Evolutionary conservation across 2,329 filamentous ascomycete species (phyloP).

Genomic region (Colletotrichum destructivum): DNA sequence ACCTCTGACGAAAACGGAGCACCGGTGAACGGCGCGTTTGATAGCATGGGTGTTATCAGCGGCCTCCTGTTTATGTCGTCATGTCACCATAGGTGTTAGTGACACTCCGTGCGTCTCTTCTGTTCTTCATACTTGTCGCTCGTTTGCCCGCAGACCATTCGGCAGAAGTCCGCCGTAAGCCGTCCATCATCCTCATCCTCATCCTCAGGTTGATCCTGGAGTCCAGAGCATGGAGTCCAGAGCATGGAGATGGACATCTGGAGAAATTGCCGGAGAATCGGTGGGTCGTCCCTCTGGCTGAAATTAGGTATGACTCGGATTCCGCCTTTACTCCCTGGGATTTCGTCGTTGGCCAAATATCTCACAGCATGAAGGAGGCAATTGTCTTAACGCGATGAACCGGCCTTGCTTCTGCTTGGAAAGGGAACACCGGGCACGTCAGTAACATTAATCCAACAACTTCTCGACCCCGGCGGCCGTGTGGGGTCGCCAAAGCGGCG

Average conservation of each 20-base stretch:
- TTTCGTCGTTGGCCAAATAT: neutral
- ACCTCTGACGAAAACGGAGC: slow-evolving; percentile 14
- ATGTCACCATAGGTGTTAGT: neutral
- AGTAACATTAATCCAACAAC: neutral
- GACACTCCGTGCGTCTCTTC: slow-evolving; percentile 9
- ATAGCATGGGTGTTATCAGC: slow-evolving; percentile 6
- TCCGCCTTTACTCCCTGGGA: neutral
- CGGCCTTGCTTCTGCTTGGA: neutral
- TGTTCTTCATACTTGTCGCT: neutral
- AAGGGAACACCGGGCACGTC: no score
- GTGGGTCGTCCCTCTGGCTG: neutral
- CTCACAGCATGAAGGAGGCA: neutral
- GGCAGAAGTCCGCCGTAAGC: neutral
- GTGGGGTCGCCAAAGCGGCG: neutral
- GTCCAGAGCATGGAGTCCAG: neutral
- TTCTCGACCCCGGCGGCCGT: neutral
- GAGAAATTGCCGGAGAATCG: neutral
- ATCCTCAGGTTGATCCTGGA: neutral
- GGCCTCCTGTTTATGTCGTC: neutral
- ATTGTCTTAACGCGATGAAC: neutral
- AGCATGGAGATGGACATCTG: neutral
- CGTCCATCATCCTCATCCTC: neutral
- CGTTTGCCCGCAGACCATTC: neutral
- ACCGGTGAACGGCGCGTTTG: slow-evolving; percentile 18
- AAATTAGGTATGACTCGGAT: neutral